phyloP scores from a whole-genome alignment of 176 grass and related monocot genomes.

The Aegilops longissima region DNA sequence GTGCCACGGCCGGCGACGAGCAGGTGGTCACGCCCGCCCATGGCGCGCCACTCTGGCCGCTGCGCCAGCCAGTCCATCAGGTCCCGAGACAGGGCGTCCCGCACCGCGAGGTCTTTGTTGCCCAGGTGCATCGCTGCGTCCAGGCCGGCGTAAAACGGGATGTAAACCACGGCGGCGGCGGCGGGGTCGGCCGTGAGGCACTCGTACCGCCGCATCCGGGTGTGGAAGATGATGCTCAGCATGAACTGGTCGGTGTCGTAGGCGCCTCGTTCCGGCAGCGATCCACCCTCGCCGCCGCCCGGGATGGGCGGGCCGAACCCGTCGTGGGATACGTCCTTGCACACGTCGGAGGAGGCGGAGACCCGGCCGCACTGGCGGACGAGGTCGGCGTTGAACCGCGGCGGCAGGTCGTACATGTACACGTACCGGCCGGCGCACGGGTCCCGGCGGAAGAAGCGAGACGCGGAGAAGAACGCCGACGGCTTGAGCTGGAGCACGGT shows the following conservation, averaged over 20 bases:
- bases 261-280: constrained; percentile 31
- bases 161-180: constrained; percentile 55
- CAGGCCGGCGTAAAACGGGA: constrained; percentile 79
- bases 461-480: not conserved
- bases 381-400: constrained; percentile 56
- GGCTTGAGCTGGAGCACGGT: not conserved
- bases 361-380: constrained; percentile 25
- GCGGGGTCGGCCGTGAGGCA: constrained; percentile 60
- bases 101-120: not conserved
- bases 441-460: not conserved
- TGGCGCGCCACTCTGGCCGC: constrained; percentile 43
- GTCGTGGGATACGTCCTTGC: constrained; percentile 40
- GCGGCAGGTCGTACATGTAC: constrained; percentile 60
- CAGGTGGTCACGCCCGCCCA: constrained; percentile 57
- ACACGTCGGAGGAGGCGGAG: constrained; percentile 30
- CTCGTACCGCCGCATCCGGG: constrained; percentile 53
- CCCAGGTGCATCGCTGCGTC: constrained; percentile 37
- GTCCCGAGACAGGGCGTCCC: constrained; percentile 49
- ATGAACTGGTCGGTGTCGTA: constrained; percentile 77
- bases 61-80: constrained; percentile 39
- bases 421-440: constrained; percentile 42
- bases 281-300: not conserved
- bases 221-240: constrained; percentile 69
- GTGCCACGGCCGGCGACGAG: constrained; percentile 23
- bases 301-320: constrained; percentile 37